Percentiles rank a stretch among this genome's conserved stretches.
Conservation (phyloP, 2,329 filamentous ascomycete genomes). For the Pyrenophora teres region DNA sequence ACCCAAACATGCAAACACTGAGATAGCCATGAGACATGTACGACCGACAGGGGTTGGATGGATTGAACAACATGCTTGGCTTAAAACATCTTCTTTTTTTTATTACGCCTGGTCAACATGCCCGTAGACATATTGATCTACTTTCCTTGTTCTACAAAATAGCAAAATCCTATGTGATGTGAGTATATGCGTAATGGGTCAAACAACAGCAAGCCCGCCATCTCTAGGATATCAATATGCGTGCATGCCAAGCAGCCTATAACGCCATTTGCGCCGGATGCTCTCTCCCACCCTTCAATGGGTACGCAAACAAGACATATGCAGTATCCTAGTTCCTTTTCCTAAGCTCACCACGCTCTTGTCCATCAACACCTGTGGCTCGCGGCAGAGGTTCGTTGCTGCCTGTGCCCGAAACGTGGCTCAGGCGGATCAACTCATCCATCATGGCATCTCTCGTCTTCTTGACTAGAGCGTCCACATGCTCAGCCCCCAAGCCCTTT, state of each 20-base stretch:
- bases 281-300: background rate
- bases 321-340: conserved; percentile 25
- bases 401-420: conserved; percentile 32
- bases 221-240: conserved; percentile 20
- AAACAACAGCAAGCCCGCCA: background rate
- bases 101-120: too few relatives aligned
- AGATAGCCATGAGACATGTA: too few relatives aligned
- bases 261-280: conserved; percentile 15
- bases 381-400: conserved; percentile 35
- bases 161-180: too few relatives aligned
- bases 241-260: background rate
- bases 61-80: too few relatives aligned
- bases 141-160: too few relatives aligned
- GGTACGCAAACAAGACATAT: background rate
- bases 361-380: conserved; percentile 23
- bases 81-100: too few relatives aligned
- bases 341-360: conserved; percentile 28
- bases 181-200: conserved; percentile 11
- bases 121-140: too few relatives aligned
- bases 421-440: conserved; percentile 42
- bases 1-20: too few relatives aligned
- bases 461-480: conserved; percentile 42
- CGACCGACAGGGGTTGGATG: too few relatives aligned
- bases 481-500: conserved; percentile 39
- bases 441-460: conserved; percentile 44